phyloP scores from a whole-genome alignment of 2,329 filamentous ascomycete species.

The Blastomyces silverae region DNA sequence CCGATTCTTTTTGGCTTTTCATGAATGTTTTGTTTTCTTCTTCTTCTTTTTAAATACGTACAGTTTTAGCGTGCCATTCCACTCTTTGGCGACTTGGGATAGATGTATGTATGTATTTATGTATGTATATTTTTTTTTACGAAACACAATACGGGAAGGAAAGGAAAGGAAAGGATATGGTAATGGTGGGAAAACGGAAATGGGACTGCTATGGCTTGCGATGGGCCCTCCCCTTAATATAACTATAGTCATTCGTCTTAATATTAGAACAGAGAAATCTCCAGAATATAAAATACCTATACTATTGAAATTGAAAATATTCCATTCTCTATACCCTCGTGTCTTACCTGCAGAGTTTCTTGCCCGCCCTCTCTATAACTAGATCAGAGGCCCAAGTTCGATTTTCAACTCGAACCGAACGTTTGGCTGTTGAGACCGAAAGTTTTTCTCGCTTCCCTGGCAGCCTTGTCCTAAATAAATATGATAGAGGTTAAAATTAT shows the following conservation, averaged over 20 bases:
- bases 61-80: too few species aligned
- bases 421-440: too few species aligned
- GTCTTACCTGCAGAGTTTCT: background rate
- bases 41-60: constrained; percentile 21
- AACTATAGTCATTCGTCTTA: too few species aligned
- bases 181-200: background rate
- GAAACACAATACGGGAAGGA: too few species aligned
- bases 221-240: background rate
- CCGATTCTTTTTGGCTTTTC: background rate
- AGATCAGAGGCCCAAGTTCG: too few species aligned
- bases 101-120: background rate
- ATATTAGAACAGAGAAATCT: background rate
- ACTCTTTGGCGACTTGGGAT: constrained; percentile 15
- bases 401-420: too few species aligned
- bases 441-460: too few species aligned
- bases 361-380: too few species aligned
- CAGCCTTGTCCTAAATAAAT: too few species aligned
- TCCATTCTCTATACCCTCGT: background rate
- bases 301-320: background rate
- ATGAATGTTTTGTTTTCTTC: constrained; percentile 5
- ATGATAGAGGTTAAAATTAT: too few species aligned
- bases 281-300: background rate
- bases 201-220: too few species aligned
- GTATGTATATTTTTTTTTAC: too few species aligned
- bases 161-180: background rate